Evolutionary conservation across 2,329 filamentous ascomycete genomes (phyloP).

Genomic region (Alternaria triticina): DNA sequence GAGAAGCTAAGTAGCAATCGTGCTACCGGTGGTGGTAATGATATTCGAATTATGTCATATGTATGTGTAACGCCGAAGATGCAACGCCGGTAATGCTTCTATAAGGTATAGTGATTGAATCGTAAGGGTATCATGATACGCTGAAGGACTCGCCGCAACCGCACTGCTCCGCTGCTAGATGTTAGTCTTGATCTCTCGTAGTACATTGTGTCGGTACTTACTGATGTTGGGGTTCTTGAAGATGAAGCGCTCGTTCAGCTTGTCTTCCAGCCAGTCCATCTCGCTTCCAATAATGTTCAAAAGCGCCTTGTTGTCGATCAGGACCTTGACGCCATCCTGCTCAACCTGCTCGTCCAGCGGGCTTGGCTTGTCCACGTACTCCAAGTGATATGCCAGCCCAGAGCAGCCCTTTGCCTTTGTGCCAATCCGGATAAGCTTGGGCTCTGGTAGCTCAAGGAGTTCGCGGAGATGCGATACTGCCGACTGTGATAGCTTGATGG

Average conservation of each 20-base stretch:
- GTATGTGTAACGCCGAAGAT: constrained; percentile 7
- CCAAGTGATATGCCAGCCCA: constrained; percentile 88
- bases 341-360: constrained; percentile 90
- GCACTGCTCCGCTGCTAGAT: constrained; percentile 82
- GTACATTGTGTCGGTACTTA: constrained; percentile 60
- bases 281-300: constrained; percentile 98
- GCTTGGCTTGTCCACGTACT: constrained; percentile 91
- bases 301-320: constrained; percentile 96
- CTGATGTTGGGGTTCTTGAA: constrained; percentile 99
- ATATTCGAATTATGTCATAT: constrained; percentile 8
- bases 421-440: constrained; percentile 91
- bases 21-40: constrained; percentile 10
- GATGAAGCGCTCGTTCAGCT: constrained; percentile 87
- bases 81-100: constrained; percentile 36
- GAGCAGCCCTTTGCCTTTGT: constrained; percentile 95
- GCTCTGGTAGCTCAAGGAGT: constrained; percentile 82
- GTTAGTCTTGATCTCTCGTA: constrained; percentile 27
- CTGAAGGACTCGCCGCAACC: constrained; percentile 96
- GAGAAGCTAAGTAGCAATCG: background rate
- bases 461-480: constrained; percentile 80
- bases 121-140: constrained; percentile 48
- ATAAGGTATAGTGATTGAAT: constrained; percentile 14
- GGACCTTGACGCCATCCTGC: constrained; percentile 92
- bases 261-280: constrained; percentile 99
- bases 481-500: constrained; percentile 81